Base-by-base conservation (phyloP, 805 yeast genomes). In the Candida xiaguanensis region DNA sequence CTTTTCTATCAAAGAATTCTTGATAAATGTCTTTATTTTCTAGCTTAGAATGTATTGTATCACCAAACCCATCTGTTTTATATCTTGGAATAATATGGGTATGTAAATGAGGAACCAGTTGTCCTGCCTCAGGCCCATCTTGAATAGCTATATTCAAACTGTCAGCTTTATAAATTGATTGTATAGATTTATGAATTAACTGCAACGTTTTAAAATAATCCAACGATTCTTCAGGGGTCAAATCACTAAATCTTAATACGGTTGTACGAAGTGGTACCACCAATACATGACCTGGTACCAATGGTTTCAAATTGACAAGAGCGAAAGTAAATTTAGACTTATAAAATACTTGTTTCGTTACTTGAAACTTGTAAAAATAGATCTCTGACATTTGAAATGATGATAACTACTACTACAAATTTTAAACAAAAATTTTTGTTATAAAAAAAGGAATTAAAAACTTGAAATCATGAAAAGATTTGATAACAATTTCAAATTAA, bases 101-200 rank as follows among this genome's bases (percentile, higher is more conserved):
- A 59, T 93, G 99, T 20, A 91, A 72, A 61, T 93, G 99, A 4
- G 97, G 95, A 2, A 93, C 82, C n/a, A 90, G 78, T 57, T 93
- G 99, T 3, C 99, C 99, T 1, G 97, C 91, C 36, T 88, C 88
- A 0, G 89, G 85, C 0, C 99, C 99, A 57, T 93, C 99, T 58
- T 93, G 99, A 43, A 95, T 87, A 8, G 97, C 91, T 28, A 93
- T 74, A 55, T 95, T 95, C 43, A 89, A 55, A 1, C 95, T 71
- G 49, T 90, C 95, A 2, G 96, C 95, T 25, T 80, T 72, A 58
- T 81, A 93, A 9, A 72, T 65, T 41, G 70, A 53, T 46, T 74
- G 80, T 12, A 93, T 80, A 46, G 89, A 83, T 39, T 65, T 62
- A 44, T 88, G 81, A 0, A 93, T 72, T 34, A 74, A 53, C 48